Evolutionary conservation across 352 stramenopile genomes (phyloP).

Genomic region (Pythium volutum): DNA sequence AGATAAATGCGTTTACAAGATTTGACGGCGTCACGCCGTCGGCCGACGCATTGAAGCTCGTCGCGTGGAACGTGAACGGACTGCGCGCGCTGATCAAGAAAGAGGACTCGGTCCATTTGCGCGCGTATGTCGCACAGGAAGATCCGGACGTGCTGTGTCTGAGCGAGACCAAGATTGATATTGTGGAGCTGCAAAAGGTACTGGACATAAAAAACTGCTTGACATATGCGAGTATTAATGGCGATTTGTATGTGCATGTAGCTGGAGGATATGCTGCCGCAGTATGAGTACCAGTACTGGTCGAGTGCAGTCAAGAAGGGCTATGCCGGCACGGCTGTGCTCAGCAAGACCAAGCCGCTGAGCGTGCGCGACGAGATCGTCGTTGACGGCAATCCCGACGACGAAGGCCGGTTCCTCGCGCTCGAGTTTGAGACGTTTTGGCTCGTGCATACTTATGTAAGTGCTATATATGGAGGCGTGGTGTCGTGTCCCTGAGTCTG

Average conservation of each 20-base stretch:
- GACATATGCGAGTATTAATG: no score
- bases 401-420: slow-evolving; percentile 79
- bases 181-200: slow-evolving; percentile 61
- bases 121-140: slow-evolving; percentile 73
- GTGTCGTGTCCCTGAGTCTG: neutral
- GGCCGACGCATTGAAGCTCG: slow-evolving; percentile 38
- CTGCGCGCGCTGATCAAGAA: slow-evolving; percentile 74
- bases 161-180: slow-evolving; percentile 85
- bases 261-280: slow-evolving; percentile 66
- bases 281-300: slow-evolving; percentile 80
- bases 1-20: slow-evolving; percentile 41
- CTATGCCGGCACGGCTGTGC: slow-evolving; percentile 70
- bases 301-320: slow-evolving; percentile 75
- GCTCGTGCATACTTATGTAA: slow-evolving; percentile 83
- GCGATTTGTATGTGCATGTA: neutral
- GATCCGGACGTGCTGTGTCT: slow-evolving; percentile 80
- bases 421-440: slow-evolving; percentile 74
- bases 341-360: slow-evolving; percentile 71
- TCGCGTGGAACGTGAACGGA: slow-evolving; percentile 85
- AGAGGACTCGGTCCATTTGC: slow-evolving; percentile 60
- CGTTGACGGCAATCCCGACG: slow-evolving; percentile 42
- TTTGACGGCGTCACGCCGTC: slow-evolving; percentile 49
- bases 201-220: no score
- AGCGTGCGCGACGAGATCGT: slow-evolving; percentile 69
- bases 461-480: neutral